Percentiles rank a stretch among this genome's conserved stretches.
Evolutionary conservation across 2,329 filamentous ascomycete species (phyloP).

Genomic region (Penicillium sp.): DNA sequence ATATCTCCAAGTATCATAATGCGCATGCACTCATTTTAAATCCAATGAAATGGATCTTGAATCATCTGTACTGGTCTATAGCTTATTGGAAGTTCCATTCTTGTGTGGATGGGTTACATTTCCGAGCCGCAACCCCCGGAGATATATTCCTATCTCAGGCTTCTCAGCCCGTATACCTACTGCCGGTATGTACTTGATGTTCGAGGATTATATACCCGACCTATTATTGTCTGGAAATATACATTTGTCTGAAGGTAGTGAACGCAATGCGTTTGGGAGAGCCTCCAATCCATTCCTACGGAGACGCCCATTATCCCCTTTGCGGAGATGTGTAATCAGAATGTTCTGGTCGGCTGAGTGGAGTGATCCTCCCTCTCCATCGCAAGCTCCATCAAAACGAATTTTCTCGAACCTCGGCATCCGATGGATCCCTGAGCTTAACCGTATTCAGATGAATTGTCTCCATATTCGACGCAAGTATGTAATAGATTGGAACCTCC

Average conservation of each 20-base stretch:
- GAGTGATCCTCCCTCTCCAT: neutral
- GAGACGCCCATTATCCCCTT: neutral
- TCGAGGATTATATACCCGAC: too few relatives aligned
- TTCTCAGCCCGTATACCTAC: too few relatives aligned
- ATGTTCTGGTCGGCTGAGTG: conserved; percentile 1
- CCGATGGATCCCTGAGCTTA: neutral
- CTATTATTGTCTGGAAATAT: neutral
- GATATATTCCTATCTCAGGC: too few relatives aligned
- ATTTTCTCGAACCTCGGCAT: conserved; percentile 7
- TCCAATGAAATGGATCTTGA: too few relatives aligned
- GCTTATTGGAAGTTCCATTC: too few relatives aligned
- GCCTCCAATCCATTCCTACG: neutral
- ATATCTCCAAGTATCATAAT: neutral
- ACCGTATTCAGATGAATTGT: neutral
- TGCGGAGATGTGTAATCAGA: conserved; percentile 1
- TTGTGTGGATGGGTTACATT: too few relatives aligned
- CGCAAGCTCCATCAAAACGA: neutral
- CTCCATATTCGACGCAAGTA: neutral
- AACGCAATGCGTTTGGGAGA: neutral
- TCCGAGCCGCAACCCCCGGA: too few relatives aligned
- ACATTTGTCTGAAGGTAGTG: neutral
- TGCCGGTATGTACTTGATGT: too few relatives aligned
- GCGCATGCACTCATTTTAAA: too few relatives aligned
- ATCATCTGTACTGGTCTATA: too few relatives aligned
- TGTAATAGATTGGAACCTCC: neutral